Evolutionary conservation across 805 yeast genomes (phyloP), one percentile per base, ranked within the genome.

Genomic region (Zygoascus flipseniorum): DNA sequence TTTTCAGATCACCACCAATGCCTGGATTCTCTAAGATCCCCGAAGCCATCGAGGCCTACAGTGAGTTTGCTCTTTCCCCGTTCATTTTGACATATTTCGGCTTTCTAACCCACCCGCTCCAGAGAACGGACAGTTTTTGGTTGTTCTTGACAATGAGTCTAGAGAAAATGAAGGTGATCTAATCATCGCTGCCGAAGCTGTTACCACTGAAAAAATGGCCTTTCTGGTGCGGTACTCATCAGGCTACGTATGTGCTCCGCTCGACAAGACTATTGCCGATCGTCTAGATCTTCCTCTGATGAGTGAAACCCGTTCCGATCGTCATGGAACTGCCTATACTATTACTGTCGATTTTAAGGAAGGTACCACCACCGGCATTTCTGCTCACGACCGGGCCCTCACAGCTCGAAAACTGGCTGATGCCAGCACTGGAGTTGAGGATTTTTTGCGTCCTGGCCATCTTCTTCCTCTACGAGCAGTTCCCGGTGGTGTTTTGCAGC

Each of bases 101-200:
- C 28, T 3, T 23, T 23, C 28, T 16, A 16, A 14, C 18, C 18
- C 42, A 37, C 18, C 8, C 42, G 42, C 5, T 37, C 42, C 35
- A 70, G 76, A 78, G 58, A 78, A 79, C 54, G 95, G 95, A 31
- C 86, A 89, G 68, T 89, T 92, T 64, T 75, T 93, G 48, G 80
- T 93, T 47, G 99, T 93, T n/a, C 86, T 93, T 86, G 99, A 93
- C 69, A 97, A 93, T 66, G 97, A 89, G 69, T 79, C 79, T 65
- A 82, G 99, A 62, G 99, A 93, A 69, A 93, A 93, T 69, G 99
- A 93, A 72, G 99, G 99, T 51, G 99, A 93, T 67, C 76, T 93
- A 64, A 89, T 93, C 61, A 83, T 87, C 48, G 95, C 98, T n/a
- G 99, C 97, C 41, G 81, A 85, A 59, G 74, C 74, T 52, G 75